These are phyloP conservation scores for Diaporthe aspalathi DNA, from an alignment of 2,329 filamentous ascomycete genomes.

Conservation along the genomic window DNA sequence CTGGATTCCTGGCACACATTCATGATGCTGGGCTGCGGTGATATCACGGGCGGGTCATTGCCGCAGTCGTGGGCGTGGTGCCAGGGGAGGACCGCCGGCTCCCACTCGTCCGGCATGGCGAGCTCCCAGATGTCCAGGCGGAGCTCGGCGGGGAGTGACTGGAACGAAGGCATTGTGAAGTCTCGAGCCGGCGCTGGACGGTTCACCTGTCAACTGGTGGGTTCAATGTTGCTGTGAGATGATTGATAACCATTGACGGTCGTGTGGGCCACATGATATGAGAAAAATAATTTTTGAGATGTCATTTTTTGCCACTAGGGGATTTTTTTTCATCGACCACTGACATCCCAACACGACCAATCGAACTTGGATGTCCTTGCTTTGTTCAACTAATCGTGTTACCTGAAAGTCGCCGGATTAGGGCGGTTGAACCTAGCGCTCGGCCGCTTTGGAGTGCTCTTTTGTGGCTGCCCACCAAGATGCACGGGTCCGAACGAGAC, in stretches of 20 bases:
- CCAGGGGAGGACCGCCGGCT: background rate
- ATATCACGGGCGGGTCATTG: conserved; percentile 3
- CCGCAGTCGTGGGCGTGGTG: conserved; percentile 14
- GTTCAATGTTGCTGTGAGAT: no score
- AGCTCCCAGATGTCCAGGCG: conserved; percentile 17
- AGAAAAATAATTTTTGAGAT: background rate
- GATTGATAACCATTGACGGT: background rate
- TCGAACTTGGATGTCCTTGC: background rate
- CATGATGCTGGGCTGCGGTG: conserved; percentile 19
- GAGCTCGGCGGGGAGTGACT: conserved; percentile 4
- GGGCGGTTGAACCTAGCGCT: conserved; percentile 12
- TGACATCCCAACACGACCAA: background rate
- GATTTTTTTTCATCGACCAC: background rate
- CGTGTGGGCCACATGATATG: background rate
- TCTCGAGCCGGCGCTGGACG: no score
- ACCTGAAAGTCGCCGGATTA: conserved; percentile 20
- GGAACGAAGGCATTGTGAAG: conserved; percentile 13
- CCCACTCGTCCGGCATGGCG: background rate
- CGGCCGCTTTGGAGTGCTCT: conserved; percentile 1
- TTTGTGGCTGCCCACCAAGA: background rate
- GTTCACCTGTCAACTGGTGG: background rate
- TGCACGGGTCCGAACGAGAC: no score
- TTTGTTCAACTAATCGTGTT: conserved; percentile 16
- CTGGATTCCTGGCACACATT: conserved; percentile 12
- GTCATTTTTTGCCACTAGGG: background rate